Conservation (phyloP, 1,139 yeast genomes). For the Protomyces macrosporus region DNA sequence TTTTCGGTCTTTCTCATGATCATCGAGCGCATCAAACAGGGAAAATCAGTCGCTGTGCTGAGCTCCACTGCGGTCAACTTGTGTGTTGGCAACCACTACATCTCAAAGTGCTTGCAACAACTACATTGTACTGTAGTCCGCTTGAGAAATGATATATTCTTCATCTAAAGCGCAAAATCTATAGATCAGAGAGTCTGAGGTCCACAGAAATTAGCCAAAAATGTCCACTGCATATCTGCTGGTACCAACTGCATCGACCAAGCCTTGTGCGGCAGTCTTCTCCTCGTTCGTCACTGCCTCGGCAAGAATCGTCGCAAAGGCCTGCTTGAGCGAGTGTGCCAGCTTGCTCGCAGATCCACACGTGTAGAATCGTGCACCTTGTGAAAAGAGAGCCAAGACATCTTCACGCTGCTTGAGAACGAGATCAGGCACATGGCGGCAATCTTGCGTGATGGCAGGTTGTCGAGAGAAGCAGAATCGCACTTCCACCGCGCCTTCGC, state of each 20-base stretch:
- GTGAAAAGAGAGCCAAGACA: background rate
- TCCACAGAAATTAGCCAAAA: background rate
- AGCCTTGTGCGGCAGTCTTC: background rate
- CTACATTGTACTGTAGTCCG: too few species aligned
- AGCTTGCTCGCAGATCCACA: slow-evolving; percentile 24
- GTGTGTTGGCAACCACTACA: too few species aligned
- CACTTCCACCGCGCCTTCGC: slow-evolving; percentile 1
- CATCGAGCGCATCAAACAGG: too few species aligned
- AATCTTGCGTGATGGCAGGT: background rate
- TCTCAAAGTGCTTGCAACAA: too few species aligned
- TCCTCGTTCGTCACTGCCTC: background rate
- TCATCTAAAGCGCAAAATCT: too few species aligned
- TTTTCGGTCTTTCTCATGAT: too few species aligned
- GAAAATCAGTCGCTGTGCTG: too few species aligned
- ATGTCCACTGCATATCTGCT: slow-evolving; percentile 20
- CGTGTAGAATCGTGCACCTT: slow-evolving; percentile 19
- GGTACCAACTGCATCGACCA: slow-evolving; percentile 12
- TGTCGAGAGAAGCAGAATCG: slow-evolving; percentile 9
- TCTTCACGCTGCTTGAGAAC: slow-evolving; percentile 7
- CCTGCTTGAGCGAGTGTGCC: slow-evolving; percentile 10
- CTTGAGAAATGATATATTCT: too few species aligned
- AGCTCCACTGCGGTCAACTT: too few species aligned
- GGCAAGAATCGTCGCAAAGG: slow-evolving; percentile 8
- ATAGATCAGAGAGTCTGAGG: too few species aligned
- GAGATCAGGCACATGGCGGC: slow-evolving; percentile 16